phyloP scores from a whole-genome alignment of 768 basidiomycete genomes.

The Boletus barrowsii region DNA sequence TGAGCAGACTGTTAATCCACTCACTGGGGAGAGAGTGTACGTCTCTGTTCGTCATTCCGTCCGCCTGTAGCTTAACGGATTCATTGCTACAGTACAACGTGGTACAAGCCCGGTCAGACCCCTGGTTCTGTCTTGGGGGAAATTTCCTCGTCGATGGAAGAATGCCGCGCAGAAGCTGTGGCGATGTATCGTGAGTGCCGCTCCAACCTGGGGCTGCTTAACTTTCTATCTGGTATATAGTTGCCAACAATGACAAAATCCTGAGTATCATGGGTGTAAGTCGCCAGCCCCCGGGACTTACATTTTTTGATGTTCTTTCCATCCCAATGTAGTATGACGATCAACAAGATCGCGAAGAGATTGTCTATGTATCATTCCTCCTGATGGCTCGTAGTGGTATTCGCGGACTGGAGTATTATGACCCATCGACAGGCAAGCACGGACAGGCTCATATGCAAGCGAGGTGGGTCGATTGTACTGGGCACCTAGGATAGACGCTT shows the following conservation, averaged over 20 bases:
- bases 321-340: constrained; percentile 53
- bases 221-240: constrained; percentile 32
- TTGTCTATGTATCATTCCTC: constrained; percentile 79
- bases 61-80: neutral
- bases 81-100: constrained; percentile 52
- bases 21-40: constrained; percentile 74
- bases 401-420: constrained; percentile 77
- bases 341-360: constrained; percentile 66
- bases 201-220: neutral
- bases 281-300: neutral
- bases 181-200: constrained; percentile 66
- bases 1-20: constrained; percentile 71
- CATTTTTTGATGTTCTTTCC: too few species aligned
- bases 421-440: constrained; percentile 77
- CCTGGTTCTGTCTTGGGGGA: constrained; percentile 80
- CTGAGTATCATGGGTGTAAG: constrained; percentile 76
- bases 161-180: constrained; percentile 89
- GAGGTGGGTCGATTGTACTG: constrained; percentile 44
- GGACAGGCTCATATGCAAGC: constrained; percentile 92
- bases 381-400: constrained; percentile 85
- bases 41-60: constrained; percentile 14
- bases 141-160: constrained; percentile 88
- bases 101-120: constrained; percentile 89
- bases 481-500: neutral
- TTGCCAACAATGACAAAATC: constrained; percentile 72